Percentiles rank a stretch among this genome's conserved stretches.
Conservation (phyloP, 2,329 filamentous ascomycete genomes). For the Immersiporthe knoxdaviesiana region DNA sequence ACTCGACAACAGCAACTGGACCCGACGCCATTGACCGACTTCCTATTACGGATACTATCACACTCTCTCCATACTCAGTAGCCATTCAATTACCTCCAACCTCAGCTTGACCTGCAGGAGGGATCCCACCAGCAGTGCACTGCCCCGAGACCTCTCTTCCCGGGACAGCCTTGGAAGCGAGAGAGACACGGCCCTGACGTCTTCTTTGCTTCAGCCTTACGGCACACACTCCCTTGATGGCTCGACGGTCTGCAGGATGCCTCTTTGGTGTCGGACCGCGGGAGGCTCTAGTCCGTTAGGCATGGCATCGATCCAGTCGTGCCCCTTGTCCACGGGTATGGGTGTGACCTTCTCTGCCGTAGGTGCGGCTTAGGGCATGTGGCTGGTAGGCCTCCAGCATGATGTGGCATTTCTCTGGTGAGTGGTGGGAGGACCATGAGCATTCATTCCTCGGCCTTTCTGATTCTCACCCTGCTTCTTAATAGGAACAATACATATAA, state of each 20-base stretch:
- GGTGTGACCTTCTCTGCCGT: not conserved
- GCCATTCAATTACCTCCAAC: no score
- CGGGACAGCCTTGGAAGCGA: not conserved
- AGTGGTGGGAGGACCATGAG: not conserved
- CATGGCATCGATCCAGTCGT: not conserved
- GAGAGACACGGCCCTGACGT: not conserved
- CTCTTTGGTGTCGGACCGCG: not conserved
- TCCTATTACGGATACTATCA: not conserved
- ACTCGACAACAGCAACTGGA: not conserved
- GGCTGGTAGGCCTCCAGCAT: constrained; percentile 6
- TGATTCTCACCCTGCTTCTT: not conserved
- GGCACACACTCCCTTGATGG: not conserved
- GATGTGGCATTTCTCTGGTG: not conserved
- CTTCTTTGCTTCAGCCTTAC: not conserved
- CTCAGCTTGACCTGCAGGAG: not conserved
- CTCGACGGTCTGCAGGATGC: not conserved
- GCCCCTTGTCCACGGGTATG: not conserved
- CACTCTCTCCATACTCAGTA: not conserved
- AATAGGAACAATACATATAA: not conserved
- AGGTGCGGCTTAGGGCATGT: not conserved
- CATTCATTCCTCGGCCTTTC: not conserved
- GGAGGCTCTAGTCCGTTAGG: not conserved
- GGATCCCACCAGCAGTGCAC: not conserved
- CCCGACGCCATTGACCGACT: not conserved
- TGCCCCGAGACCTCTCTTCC: not conserved